Base-by-base conservation (phyloP, 768 basidiomycete genomes). In the Lentinula sp. region DNA sequence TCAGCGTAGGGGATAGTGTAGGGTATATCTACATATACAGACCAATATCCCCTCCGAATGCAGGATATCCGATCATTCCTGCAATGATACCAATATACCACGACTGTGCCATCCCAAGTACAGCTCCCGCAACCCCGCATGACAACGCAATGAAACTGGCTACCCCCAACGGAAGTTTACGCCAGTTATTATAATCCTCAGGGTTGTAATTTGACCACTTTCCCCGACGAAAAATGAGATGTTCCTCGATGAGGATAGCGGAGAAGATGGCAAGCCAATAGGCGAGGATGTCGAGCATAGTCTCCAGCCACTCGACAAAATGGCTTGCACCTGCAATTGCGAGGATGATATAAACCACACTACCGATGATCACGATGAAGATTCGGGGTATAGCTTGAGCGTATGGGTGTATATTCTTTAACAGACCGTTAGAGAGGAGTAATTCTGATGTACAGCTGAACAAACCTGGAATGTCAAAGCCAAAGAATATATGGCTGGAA, bases 251-350 rank as follows among this genome's bases (percentile, higher is more conserved):
- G 37, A 81, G 71, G 63, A 81, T 74, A 42, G 71, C 71, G 58
- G 70, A 68, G 72, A 76, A 81, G 67, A 81, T 80, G 20, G 77
- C 76, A 41, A 81, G 75, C 81, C 81, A 82, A 71, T 82, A 81
- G 39, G 70, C 68, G 57, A 76, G 68, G 56, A 76, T 69, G 57
- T 69, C 69, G 37, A 73, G 68, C 60, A 78, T 74, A 64, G 75
- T 77, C 52, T 78, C 76, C 50, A 82, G 74, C 60, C 75, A 73
- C 36, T 59, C 63, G 23, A 76, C 70, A 70, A 82, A 82, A 64
- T 72, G 69, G 61, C 70, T 71, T 60, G 77, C 77, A 28, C 28
- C 28, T 28, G 28, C 76, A 63, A 79, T 76, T 61, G 76, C 76
- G 20, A 61, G 46, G 20, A 46, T 8, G 51, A 53, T 36, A 33